These are phyloP conservation scores for Solanum hybrid DNA, from an alignment of 305 asterid species.

Conservation along the genomic window DNA sequence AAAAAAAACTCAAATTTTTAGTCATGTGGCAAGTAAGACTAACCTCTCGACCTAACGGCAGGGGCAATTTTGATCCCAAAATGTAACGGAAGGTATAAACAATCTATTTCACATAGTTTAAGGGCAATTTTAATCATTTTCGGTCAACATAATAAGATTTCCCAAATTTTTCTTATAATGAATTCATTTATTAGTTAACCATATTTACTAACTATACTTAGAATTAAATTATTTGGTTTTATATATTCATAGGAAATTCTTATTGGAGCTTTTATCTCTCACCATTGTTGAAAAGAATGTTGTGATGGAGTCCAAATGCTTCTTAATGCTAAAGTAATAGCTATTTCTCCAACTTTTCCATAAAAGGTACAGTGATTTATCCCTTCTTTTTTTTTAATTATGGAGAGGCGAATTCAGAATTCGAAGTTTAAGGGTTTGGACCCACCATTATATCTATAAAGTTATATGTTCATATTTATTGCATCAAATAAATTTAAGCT, in stretches of 20 bases:
- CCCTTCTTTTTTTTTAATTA: not conserved
- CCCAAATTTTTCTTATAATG: not conserved
- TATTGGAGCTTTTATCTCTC: not conserved
- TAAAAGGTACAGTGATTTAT: not conserved
- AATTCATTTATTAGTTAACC: not conserved
- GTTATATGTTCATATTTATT: not conserved
- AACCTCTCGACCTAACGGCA: not conserved
- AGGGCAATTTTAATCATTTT: no score
- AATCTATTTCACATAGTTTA: rapidly evolving
- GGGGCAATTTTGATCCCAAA: rapidly evolving
- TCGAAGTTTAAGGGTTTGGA: not conserved
- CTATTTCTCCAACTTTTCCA: not conserved
- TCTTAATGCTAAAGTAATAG: not conserved
- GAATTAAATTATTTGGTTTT: not conserved
- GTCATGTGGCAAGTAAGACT: not conserved
- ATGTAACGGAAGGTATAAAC: no score
- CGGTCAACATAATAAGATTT: not conserved
- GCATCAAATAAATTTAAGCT: not conserved
- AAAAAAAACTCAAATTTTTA: no score
- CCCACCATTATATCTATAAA: not conserved
- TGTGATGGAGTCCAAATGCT: not conserved
- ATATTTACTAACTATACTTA: not conserved
- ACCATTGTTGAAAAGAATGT: not conserved
- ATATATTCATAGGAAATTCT: not conserved
- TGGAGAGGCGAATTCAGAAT: not conserved